These are phyloP conservation scores for Neolentinus lepideus DNA, from an alignment of 1,284 basidiomycete genomes.

Conservation along the genomic window DNA sequence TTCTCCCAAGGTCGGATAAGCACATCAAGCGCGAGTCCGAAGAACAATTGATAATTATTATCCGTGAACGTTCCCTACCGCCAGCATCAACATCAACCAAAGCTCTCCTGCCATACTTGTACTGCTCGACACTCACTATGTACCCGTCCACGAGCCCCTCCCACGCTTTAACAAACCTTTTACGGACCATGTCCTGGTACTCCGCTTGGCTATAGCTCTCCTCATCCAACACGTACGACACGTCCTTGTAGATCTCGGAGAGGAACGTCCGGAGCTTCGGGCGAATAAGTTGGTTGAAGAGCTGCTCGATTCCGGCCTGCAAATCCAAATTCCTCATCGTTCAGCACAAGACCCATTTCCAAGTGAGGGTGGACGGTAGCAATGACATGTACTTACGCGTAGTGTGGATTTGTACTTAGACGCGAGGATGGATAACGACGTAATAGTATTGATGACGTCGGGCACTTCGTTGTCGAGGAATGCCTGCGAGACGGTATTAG, in stretches of 20 bases:
- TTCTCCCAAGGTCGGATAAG: constrained; percentile 94
- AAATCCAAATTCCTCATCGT: constrained; percentile 10
- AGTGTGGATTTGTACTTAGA: constrained; percentile 64
- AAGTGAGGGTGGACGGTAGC: too few species aligned
- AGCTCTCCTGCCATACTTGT: not conserved
- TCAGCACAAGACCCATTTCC: too few species aligned
- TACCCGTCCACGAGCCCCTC: constrained; percentile 80
- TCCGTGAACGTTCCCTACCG: constrained; percentile 78
- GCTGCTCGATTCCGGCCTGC: constrained; percentile 82
- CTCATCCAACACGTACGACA: constrained; percentile 86
- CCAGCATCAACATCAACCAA: not conserved
- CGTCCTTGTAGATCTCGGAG: constrained; percentile 84
- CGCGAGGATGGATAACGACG: constrained; percentile 44
- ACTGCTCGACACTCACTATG: constrained; percentile 43
- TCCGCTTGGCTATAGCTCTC: constrained; percentile 81
- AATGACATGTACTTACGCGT: constrained; percentile 45
- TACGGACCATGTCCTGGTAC: constrained; percentile 78
- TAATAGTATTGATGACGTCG: constrained; percentile 37
- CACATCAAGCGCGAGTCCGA: constrained; percentile 78
- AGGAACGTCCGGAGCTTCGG: constrained; percentile 82
- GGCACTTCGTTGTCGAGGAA: constrained; percentile 60
- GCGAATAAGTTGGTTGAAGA: constrained; percentile 89
- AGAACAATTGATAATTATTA: constrained; percentile 81
- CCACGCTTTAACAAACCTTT: constrained; percentile 87
- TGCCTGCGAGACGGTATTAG: constrained; percentile 55